A percentile compares a stretch with the other conserved stretches of the same genome.
phyloP scores from a whole-genome alignment of 352 stramenopile genomes.

The Phytophthora citrophthora region DNA sequence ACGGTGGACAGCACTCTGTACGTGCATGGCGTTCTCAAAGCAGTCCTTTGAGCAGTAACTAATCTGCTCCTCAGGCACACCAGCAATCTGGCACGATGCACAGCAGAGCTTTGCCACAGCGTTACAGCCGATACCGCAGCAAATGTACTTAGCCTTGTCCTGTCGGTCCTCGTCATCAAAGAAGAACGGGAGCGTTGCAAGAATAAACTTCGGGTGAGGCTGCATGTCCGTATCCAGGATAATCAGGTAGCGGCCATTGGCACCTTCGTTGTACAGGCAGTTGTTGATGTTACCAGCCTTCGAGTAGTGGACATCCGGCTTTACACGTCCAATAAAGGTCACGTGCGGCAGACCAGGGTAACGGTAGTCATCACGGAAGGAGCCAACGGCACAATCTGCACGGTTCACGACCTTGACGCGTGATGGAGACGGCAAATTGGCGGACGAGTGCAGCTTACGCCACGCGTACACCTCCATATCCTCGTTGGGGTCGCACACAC shows the following conservation, averaged over 20 bases:
- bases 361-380: conserved; percentile 86
- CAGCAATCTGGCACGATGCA: conserved; percentile 83
- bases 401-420: conserved; percentile 75
- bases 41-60: conserved; percentile 90
- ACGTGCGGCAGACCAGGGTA: conserved; percentile 81
- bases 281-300: conserved; percentile 93
- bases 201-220: conserved; percentile 77
- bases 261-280: conserved; percentile 83
- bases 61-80: conserved; percentile 83
- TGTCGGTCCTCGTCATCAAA: conserved; percentile 78
- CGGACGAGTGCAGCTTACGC: conserved; percentile 85
- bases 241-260: conserved; percentile 78
- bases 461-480: conserved; percentile 87
- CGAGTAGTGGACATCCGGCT: conserved; percentile 82
- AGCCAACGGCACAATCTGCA: conserved; percentile 70
- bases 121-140: conserved; percentile 77
- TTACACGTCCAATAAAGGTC: conserved; percentile 80
- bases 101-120: conserved; percentile 85
- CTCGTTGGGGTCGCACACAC: conserved; percentile 83
- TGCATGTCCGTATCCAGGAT: conserved; percentile 90
- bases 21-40: conserved; percentile 88
- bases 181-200: conserved; percentile 82
- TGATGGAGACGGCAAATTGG: conserved; percentile 72
- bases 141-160: conserved; percentile 82
- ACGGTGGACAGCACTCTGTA: conserved; percentile 76